phyloP scores from a whole-genome alignment of 129 eudicot genomes.

The Daucus carota region DH1_v3.0 NC_030382.2:43569501-43570000 shows the following conservation, averaged over 20 bases:
- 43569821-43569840: neutral
- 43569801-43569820: neutral
- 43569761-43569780: neutral
- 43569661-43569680: neutral
- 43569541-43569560: constrained; percentile 85
- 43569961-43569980: neutral
- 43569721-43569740: neutral
- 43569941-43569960: neutral
- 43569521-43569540: constrained; percentile 71
- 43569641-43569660: neutral
- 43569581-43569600: constrained; percentile 63
- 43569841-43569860: neutral
- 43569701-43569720: neutral
- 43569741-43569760: neutral
- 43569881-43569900: neutral
- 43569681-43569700: neutral
- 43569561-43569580: constrained; percentile 66
- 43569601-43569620: constrained; percentile 78
- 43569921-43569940: neutral
- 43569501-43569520: constrained; percentile 26
- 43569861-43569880: neutral
- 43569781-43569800: neutral
- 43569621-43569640: constrained; percentile 12
- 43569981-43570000: neutral
- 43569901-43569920: neutral